Base-by-base conservation (phyloP, 768 basidiomycete species). In the Xerocomellus amylosporus region DNA sequence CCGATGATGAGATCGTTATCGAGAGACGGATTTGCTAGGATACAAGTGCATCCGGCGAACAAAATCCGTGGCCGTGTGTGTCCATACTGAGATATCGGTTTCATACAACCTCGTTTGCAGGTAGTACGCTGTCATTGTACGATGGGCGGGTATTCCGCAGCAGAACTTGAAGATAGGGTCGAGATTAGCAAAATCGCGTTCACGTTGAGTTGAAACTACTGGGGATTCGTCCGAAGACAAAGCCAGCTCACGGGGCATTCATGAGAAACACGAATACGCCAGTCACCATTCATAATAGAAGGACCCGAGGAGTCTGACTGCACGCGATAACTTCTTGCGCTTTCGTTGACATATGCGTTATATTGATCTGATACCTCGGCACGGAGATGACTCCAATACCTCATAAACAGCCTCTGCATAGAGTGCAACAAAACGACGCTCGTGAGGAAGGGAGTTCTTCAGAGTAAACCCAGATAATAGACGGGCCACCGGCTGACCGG, bases 21-120 rank as follows among this genome's bases (percentile, higher is more conserved):
- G 41, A 55, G 51, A 51, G 42, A 39, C 48, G 49, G 13, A 53
- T 53, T n/a, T 20, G 49, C 40, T 63, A 14, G 3, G 54, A 28
- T 63, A 55, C 20, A 53, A 46, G 30, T 40, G 57, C 8, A 63
- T 62, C 47, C 24, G 31, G 37, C 53, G 53, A 47, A 62, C 61
- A 8, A 46, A 13, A 26, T 5, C 28, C 12, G 34, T 38, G 52
- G 20, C 7, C 8, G 50, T 56, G 30, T 41, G 53, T 42, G 10
- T 40, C 17, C 30, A 40, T 26, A 19, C 12, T 20, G n/a, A 36
- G 7, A 48, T 19, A 8, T 22, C 17, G n/a, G 15, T 17, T 22
- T 53, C 24, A 14, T 44, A 31, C 45, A 39, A n/a, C 28, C 19
- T 38, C 33, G 31, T 26, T 19, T 40, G n/a, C 20, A 60, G 53